Percentiles rank a stretch among this genome's conserved stretches.
Conservation (phyloP, 2,329 filamentous ascomycete species). For the Beauveria australis region DNA sequence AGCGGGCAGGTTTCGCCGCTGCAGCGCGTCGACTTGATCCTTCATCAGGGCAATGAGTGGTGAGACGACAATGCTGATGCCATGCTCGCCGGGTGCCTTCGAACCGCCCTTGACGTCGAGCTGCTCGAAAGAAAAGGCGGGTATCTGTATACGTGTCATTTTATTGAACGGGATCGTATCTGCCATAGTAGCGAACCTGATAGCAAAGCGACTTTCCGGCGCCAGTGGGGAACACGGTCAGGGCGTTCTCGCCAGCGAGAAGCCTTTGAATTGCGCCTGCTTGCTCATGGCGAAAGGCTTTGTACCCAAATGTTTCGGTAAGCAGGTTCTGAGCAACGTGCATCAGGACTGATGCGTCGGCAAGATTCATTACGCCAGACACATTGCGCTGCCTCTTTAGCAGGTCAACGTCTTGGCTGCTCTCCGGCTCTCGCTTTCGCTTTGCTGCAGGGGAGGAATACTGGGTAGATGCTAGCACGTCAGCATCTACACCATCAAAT, state of each 20-base stretch:
- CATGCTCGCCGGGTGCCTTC: conserved; percentile 26
- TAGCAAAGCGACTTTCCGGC: conserved; percentile 44
- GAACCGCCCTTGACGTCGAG: conserved; percentile 26
- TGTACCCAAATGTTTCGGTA: conserved; percentile 30
- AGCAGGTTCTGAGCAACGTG: conserved; percentile 23
- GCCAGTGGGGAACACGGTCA: conserved; percentile 39
- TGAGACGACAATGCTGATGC: conserved; percentile 48
- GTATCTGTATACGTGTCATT: conserved; percentile 27
- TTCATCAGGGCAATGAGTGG: conserved; percentile 53
- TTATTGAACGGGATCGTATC: neutral
- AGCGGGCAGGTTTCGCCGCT: conserved; percentile 39
- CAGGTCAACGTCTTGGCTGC: neutral
- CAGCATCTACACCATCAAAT: conserved; percentile 16
- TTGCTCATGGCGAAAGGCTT: conserved; percentile 36
- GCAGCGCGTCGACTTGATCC: conserved; percentile 49
- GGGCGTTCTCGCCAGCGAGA: conserved; percentile 30
- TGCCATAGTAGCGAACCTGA: conserved; percentile 26
- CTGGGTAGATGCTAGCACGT: conserved; percentile 6
- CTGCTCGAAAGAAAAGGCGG: conserved; percentile 37
- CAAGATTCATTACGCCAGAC: neutral
- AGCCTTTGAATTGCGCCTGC: conserved; percentile 30
- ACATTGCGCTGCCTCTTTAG: neutral
- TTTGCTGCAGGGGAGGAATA: neutral
- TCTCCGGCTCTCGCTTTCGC: neutral
- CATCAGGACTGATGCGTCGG: neutral